These are phyloP conservation scores for Aurantiochytrium sp. DNA, from an alignment of 108 stramenopile genomes.

Conservation along the genomic window DNA sequence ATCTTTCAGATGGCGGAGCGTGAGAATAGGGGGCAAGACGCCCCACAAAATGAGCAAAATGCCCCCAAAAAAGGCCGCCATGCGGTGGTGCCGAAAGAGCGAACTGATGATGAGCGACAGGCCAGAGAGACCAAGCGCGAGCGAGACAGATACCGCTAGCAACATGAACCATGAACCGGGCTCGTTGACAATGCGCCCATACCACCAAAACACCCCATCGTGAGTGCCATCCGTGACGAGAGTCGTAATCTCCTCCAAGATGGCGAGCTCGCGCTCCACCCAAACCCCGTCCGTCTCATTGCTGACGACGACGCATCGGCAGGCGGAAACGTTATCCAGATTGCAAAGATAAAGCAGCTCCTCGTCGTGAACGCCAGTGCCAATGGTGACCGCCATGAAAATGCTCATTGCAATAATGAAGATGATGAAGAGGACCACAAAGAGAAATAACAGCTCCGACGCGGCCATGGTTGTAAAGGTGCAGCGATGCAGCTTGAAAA, in stretches of 20 bases:
- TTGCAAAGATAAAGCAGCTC: neutral
- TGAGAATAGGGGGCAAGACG: neutral
- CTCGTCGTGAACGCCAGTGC: neutral
- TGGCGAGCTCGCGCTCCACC: no score
- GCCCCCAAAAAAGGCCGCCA: neutral
- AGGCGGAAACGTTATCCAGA: neutral
- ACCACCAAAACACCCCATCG: neutral
- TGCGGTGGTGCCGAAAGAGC: neutral
- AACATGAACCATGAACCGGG: neutral
- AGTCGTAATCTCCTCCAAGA: no score
- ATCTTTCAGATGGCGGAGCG: neutral
- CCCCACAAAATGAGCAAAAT: neutral
- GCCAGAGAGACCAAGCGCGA: neutral
- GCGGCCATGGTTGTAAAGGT: neutral
- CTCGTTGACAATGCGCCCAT: neutral
- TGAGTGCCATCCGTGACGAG: no score
- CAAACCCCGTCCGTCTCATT: no score
- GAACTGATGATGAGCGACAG: neutral
- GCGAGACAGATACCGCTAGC: neutral
- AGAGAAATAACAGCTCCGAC: neutral
- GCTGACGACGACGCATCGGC: neutral
- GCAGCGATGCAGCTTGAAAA: conserved; percentile 9
- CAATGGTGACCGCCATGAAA: neutral
- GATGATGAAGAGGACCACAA: neutral
- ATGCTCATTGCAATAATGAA: neutral